Base-by-base conservation (phyloP, 2,329 filamentous ascomycete species). In the Apiospora phragmitis region DNA sequence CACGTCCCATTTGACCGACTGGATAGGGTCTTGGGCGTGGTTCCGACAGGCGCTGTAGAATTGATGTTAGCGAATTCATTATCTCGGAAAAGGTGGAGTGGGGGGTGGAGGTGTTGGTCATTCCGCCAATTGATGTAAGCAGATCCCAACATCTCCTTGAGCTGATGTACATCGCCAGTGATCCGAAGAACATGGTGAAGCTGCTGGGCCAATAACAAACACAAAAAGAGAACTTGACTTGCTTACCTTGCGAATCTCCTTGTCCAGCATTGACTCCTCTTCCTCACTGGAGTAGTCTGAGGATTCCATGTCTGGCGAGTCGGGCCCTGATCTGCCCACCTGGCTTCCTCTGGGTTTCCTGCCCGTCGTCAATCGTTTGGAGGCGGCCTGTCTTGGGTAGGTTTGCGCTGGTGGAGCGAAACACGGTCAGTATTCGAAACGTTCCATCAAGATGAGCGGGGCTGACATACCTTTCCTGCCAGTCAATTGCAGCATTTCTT, bases 1-100 rank as follows among this genome's bases (percentile, higher is more conserved):
- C 16, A 79, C 71, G 45, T 79, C 77, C 35, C 75, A 76, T 55
- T 78, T 72, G 16, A 76, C 68, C 35, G 72, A 75, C 69, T 78
- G 73, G 7, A 72, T 32, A n/a, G 73, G 68, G 65, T 78, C 75
- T 1, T 38, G 77, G 77, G n/a, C 75, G 73, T 4, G 67, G 70
- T 4, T 62, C 55, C 68, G 67, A 18, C 65, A 70, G 42, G 47
- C 70, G 67, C 70, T 70, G 55, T 47, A 29, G 69, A 68, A 70
- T 73, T 74, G 42, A 76, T 76, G 35, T 47, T 29, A 49, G 35
- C 26, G 4, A 5, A n/a, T 35, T 32, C 32, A 18, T 68, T 24
- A 75, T 26, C 24, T 4, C 11, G 11, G 14, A 9, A 16, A 42
- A 16, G 41, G 8, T n/a, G n/a, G n/a, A n/a, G 16, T 18, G 11